Percentiles rank a stretch among this genome's conserved stretches.
Conservation (phyloP, 2,329 filamentous ascomycete species). For the Pestalotiopsis sp. region DNA sequence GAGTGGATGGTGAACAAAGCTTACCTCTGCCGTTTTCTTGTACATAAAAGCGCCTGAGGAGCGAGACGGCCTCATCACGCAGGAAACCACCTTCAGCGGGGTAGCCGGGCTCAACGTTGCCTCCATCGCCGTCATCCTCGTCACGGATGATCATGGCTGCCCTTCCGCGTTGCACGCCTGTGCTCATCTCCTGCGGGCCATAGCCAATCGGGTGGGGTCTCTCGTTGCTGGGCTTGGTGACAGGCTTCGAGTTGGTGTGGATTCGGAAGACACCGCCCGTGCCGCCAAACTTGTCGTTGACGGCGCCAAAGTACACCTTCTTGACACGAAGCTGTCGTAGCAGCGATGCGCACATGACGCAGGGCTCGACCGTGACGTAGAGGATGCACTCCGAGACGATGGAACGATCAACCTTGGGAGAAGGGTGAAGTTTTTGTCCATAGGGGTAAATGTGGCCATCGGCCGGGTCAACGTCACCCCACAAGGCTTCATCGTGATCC, state of each 20-base stretch:
- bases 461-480: constrained; percentile 55
- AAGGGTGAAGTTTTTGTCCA: constrained; percentile 60
- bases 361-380: constrained; percentile 97
- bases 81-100: constrained; percentile 86
- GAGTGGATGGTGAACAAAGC: constrained; percentile 20
- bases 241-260: constrained; percentile 63
- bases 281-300: constrained; percentile 96
- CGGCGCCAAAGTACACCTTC: constrained; percentile 91
- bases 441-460: constrained; percentile 64
- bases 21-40: constrained; percentile 93
- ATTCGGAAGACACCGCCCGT: constrained; percentile 92
- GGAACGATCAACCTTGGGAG: constrained; percentile 62
- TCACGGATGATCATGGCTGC: constrained; percentile 39
- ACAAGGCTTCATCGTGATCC: constrained; percentile 42
- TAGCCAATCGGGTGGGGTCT: constrained; percentile 35
- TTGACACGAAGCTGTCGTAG: constrained; percentile 86
- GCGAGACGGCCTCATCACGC: constrained; percentile 88
- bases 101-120: constrained; percentile 77
- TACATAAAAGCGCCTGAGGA: constrained; percentile 93
- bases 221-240: constrained; percentile 25
- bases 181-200: constrained; percentile 28
- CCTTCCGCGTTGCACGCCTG: constrained; percentile 38
- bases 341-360: constrained; percentile 97
- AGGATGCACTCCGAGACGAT: constrained; percentile 75
- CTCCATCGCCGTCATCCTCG: constrained; percentile 55